Conservation (phyloP, 2,329 filamentous ascomycete genomes). For the Trichoderma endophyticum region DNA sequence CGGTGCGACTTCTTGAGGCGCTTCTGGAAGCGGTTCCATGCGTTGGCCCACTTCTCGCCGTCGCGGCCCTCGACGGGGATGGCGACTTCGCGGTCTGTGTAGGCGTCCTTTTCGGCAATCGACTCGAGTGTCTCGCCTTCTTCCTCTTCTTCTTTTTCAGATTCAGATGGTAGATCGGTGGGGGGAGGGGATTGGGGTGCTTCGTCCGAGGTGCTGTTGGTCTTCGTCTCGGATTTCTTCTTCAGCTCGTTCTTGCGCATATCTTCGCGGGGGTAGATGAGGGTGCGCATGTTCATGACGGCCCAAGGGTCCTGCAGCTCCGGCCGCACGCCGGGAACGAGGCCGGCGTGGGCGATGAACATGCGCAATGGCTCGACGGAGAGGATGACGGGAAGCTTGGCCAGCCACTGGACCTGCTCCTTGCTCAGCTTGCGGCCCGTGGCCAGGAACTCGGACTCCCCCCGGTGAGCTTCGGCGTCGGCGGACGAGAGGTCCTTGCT, state of each 20-base stretch:
- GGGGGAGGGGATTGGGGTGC: neutral
- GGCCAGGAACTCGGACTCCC: constrained; percentile 45
- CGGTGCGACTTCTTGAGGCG: constrained; percentile 34
- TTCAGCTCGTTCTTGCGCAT: constrained; percentile 37
- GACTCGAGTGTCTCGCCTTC: constrained; percentile 4
- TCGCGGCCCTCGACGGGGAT: constrained; percentile 42
- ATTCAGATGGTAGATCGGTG: constrained; percentile 6
- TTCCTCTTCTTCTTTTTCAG: constrained; percentile 21
- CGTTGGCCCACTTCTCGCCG: constrained; percentile 65
- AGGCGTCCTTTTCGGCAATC: constrained; percentile 18
- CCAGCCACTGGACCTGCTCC: constrained; percentile 66
- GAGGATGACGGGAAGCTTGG: constrained; percentile 73
- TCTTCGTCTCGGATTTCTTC: constrained; percentile 21
- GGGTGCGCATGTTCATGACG: constrained; percentile 89
- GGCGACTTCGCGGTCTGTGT: constrained; percentile 32
- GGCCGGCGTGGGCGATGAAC: constrained; percentile 77
- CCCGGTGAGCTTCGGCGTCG: constrained; percentile 31
- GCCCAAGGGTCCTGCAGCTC: constrained; percentile 71
- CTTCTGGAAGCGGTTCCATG: constrained; percentile 54
- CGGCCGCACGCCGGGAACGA: constrained; percentile 72
- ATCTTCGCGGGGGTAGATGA: constrained; percentile 53
- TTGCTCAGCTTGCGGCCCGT: constrained; percentile 51
- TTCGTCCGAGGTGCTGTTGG: neutral
- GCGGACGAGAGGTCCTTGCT: constrained; percentile 27
- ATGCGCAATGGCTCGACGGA: constrained; percentile 63